Evolutionary conservation across 2,329 filamentous ascomycete genomes (phyloP).

Genomic region (Fusarium verticillioides): DNA sequence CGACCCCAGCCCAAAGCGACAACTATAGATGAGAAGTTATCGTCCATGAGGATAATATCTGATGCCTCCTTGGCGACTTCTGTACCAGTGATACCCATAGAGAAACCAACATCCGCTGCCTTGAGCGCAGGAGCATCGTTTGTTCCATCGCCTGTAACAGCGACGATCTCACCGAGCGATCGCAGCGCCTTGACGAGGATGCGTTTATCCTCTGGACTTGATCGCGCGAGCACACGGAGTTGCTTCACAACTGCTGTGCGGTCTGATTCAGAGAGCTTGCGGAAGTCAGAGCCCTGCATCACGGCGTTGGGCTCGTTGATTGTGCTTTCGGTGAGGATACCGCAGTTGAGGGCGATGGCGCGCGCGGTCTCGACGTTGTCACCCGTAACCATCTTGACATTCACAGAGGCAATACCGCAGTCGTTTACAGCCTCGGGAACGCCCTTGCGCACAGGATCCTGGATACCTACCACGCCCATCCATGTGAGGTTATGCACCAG

Average conservation of each 20-base stretch:
- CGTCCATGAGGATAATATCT: slow-evolving; percentile 73
- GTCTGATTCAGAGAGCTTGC: slow-evolving; percentile 63
- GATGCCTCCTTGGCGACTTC: slow-evolving; percentile 74
- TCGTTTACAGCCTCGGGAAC: slow-evolving; percentile 71
- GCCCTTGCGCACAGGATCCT: slow-evolving; percentile 72
- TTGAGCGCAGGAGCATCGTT: slow-evolving; percentile 75
- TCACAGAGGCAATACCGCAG: slow-evolving; percentile 72
- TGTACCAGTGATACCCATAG: slow-evolving; percentile 74
- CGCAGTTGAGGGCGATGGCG: slow-evolving; percentile 57
- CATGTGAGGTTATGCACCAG: slow-evolving; percentile 57
- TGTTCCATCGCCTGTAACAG: slow-evolving; percentile 74
- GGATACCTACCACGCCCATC: slow-evolving; percentile 68
- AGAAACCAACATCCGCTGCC: slow-evolving; percentile 74
- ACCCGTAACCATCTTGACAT: slow-evolving; percentile 72
- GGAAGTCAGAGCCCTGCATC: slow-evolving; percentile 66
- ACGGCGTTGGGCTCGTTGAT: slow-evolving; percentile 56
- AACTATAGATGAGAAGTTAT: slow-evolving; percentile 74
- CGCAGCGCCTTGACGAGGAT: slow-evolving; percentile 72
- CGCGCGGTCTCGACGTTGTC: slow-evolving; percentile 59
- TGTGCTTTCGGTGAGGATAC: slow-evolving; percentile 68
- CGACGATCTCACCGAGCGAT: slow-evolving; percentile 73
- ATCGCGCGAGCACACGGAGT: slow-evolving; percentile 74
- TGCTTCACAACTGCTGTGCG: slow-evolving; percentile 66
- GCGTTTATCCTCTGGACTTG: slow-evolving; percentile 76
- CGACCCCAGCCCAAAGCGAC: slow-evolving; percentile 75